Conservation (phyloP, 2,329 filamentous ascomycete species). For the Fragosphaeria purpurea region DNA sequence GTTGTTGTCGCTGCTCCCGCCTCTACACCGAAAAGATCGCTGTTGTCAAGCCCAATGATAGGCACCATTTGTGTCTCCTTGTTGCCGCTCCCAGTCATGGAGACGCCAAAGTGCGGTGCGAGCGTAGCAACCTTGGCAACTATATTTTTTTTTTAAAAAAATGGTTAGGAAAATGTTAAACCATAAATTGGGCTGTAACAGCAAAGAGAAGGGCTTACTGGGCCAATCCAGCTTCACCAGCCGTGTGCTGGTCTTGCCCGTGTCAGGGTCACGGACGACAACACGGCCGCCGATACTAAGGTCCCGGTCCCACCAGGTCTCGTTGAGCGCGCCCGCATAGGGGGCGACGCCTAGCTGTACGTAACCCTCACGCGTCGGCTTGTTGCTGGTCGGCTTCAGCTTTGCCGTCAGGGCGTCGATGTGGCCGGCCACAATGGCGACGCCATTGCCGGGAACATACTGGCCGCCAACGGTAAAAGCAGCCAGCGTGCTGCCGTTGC, state of each 20-base stretch:
- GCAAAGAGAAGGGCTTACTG: slow-evolving; percentile 29
- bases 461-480: slow-evolving; percentile 27
- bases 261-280: slow-evolving; percentile 61
- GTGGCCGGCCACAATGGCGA: slow-evolving; percentile 62
- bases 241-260: slow-evolving; percentile 67
- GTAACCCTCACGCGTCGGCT: slow-evolving; percentile 78
- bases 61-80: slow-evolving; percentile 89
- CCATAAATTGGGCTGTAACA: no score
- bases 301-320: slow-evolving; percentile 96
- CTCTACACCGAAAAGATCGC: slow-evolving; percentile 35
- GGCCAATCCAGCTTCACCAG: slow-evolving; percentile 92
- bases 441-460: slow-evolving; percentile 25
- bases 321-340: slow-evolving; percentile 78
- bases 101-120: slow-evolving; percentile 84
- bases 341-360: slow-evolving; percentile 84
- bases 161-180: no score
- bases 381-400: slow-evolving; percentile 81
- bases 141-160: slow-evolving; percentile 9
- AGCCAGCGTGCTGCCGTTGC: slow-evolving; percentile 25
- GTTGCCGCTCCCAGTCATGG: slow-evolving; percentile 59
- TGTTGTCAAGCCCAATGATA: slow-evolving; percentile 79
- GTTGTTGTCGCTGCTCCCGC: slow-evolving; percentile 20
- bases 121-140: slow-evolving; percentile 84
- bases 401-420: slow-evolving; percentile 86
- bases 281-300: slow-evolving; percentile 84